These are phyloP conservation scores for Grosmannia penicillata DNA, from an alignment of 2,329 filamentous ascomycete genomes.

Conservation along the genomic window DNA sequence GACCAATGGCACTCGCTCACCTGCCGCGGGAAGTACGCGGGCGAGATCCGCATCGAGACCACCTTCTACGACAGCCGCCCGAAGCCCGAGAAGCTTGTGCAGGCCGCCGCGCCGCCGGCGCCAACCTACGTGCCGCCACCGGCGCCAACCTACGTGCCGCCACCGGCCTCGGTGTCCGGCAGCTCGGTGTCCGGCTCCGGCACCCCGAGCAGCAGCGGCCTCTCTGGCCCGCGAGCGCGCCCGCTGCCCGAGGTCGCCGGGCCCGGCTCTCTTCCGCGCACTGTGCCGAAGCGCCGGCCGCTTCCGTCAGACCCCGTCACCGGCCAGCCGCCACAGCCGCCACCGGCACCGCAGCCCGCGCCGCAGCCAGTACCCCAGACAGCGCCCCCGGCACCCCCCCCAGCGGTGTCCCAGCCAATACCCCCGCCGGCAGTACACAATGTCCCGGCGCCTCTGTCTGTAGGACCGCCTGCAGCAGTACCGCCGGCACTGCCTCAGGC, in stretches of 20 bases:
- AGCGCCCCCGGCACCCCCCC: background rate
- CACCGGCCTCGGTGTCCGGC: slow-evolving; percentile 18
- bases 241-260: slow-evolving; percentile 16
- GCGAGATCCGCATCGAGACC: slow-evolving; percentile 86
- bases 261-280: slow-evolving; percentile 31
- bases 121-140: too few relatives aligned
- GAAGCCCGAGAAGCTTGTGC: slow-evolving; percentile 65
- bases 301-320: slow-evolving; percentile 65
- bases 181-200: slow-evolving; percentile 4
- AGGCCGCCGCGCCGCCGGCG: too few relatives aligned
- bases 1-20: slow-evolving; percentile 83
- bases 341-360: slow-evolving; percentile 18
- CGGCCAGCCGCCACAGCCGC: slow-evolving; percentile 30
- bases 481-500: background rate
- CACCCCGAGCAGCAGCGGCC: background rate
- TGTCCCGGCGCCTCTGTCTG: slow-evolving; percentile 19
- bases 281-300: slow-evolving; percentile 65
- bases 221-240: background rate
- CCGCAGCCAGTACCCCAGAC: background rate
- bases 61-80: slow-evolving; percentile 89
- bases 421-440: too few relatives aligned
- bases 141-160: too few relatives aligned
- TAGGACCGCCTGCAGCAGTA: background rate
- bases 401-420: too few relatives aligned
- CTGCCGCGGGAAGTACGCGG: slow-evolving; percentile 88